Evolutionary conservation across 768 basidiomycete species (phyloP).

Genomic region (Agaricus blazei): DNA sequence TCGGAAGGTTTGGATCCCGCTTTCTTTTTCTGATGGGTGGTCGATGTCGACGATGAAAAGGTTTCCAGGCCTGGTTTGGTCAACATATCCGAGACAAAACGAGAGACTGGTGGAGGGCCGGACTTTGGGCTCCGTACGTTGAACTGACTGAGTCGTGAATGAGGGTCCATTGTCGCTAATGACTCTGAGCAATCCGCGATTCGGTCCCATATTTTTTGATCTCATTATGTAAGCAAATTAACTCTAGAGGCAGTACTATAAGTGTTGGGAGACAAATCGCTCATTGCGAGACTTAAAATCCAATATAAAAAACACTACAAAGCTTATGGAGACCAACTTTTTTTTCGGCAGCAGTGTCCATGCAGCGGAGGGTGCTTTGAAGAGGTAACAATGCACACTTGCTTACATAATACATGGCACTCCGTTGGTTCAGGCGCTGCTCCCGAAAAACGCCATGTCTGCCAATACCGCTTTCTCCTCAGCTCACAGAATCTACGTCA

Average conservation of each 20-base stretch:
- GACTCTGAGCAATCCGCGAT: background rate
- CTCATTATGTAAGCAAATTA: conserved; percentile 19
- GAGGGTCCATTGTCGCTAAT: conserved; percentile 57
- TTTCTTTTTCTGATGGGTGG: conserved; percentile 27
- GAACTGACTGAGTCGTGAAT: conserved; percentile 71
- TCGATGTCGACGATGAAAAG: conserved; percentile 31
- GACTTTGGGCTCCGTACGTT: conserved; percentile 68
- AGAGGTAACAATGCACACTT: background rate
- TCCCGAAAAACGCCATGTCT: conserved; percentile 40
- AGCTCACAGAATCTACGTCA: conserved; percentile 80
- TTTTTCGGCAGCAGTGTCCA: too few species aligned
- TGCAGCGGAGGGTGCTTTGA: background rate
- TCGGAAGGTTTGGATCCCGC: conserved; percentile 22
- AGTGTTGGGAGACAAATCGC: too few species aligned
- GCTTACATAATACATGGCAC: conserved; percentile 2
- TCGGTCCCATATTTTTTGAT: conserved; percentile 3
- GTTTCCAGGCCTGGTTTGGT: conserved; percentile 14
- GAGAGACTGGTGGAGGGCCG: conserved; percentile 44
- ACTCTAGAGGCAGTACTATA: background rate
- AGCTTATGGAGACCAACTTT: too few species aligned
- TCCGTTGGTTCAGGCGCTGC: background rate
- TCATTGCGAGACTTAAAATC: too few species aligned
- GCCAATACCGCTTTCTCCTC: conserved; percentile 52
- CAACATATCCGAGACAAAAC: conserved; percentile 37
- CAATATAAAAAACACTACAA: too few species aligned